Evolutionary conservation across 768 basidiomycete species (phyloP).

Genomic region (Auriscalpium vulgare): DNA sequence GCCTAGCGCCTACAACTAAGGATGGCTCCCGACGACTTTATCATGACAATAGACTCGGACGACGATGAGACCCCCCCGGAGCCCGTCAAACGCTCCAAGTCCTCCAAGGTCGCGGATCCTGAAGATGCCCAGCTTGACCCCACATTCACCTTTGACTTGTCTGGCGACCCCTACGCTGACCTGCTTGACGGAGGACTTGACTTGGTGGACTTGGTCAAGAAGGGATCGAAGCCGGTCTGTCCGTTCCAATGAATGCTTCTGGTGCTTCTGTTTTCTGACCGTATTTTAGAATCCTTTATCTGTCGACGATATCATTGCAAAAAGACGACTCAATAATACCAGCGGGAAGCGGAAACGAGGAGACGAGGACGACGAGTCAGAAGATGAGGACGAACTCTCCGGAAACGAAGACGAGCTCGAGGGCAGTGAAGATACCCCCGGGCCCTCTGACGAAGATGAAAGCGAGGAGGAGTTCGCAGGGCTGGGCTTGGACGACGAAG

Average conservation of each 20-base stretch:
- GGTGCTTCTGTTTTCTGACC: constrained; percentile 2
- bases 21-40: constrained; percentile 53
- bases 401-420: constrained; percentile 30
- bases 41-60: constrained; percentile 83
- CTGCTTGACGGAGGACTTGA: constrained; percentile 34
- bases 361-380: constrained; percentile 18
- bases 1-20: constrained; percentile 8
- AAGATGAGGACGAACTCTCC: constrained; percentile 29
- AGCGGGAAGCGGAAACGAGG: constrained; percentile 58
- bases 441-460: constrained; percentile 23
- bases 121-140: constrained; percentile 68
- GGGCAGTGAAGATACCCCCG: constrained; percentile 25
- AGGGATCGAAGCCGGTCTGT: constrained; percentile 54
- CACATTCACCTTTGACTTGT: constrained; percentile 75
- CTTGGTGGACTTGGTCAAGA: constrained; percentile 51
- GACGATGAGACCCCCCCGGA: constrained; percentile 38
- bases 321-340: constrained; percentile 39
- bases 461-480: constrained; percentile 29
- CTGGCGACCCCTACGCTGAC: constrained; percentile 61
- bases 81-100: neutral
- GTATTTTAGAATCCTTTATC: constrained; percentile 63
- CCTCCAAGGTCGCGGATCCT: constrained; percentile 21
- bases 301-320: constrained; percentile 87
- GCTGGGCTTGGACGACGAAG: constrained; percentile 21
- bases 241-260: neutral